Base-by-base conservation (phyloP, 1,284 basidiomycete genomes). In the Cutaneotrichosporon arboriforme region DNA sequence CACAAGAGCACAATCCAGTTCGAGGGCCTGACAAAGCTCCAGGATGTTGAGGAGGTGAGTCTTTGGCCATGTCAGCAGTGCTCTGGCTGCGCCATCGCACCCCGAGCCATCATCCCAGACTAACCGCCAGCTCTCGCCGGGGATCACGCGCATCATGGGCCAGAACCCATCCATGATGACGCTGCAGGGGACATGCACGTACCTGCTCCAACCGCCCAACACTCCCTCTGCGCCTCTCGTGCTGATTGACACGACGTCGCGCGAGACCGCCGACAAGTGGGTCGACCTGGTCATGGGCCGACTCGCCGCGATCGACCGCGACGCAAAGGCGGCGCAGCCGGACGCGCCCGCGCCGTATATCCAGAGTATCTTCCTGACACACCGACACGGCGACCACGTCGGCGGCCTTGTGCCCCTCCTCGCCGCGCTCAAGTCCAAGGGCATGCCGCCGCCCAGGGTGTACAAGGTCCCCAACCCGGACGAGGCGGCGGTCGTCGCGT, bases 101-200 rank as follows among this genome's bases (percentile, higher is more conserved):
- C n/a, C n/a, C n/a, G n/a, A n/a, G n/a, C n/a, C n/a, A n/a, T n/a
- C n/a, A n/a, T n/a, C n/a, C n/a, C n/a, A n/a, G n/a, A n/a, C 21
- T 41, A 36, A 53, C 5, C 45, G 14, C 0, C 59, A 75, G 74
- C 67, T 76, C 50, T 67, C 70, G 0, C 60, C 69, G 10, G 64
- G 65, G 48, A 70, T 77, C 40, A 75, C 76, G 10, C 75, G 79
- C 21, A 68, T 80, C 45, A 69, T 80, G 2, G 79, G 77, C 0
- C 77, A 93, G 83, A 96, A 96, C 66, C 90, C 91, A 7, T 88
- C 90, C 4, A 84, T 87, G 58, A 93, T 90, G 73, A 94, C 92
- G 0, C 79, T 97, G 1, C 89, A 94, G 79, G 91, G 89, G 82
- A 97, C 93, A 1, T 97, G 97, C 69, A 94, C 90, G 1, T 97